Evolutionary conservation across 805 yeast genomes (phyloP).

Genomic region (Barnettozyma wickerhamii): DNA sequence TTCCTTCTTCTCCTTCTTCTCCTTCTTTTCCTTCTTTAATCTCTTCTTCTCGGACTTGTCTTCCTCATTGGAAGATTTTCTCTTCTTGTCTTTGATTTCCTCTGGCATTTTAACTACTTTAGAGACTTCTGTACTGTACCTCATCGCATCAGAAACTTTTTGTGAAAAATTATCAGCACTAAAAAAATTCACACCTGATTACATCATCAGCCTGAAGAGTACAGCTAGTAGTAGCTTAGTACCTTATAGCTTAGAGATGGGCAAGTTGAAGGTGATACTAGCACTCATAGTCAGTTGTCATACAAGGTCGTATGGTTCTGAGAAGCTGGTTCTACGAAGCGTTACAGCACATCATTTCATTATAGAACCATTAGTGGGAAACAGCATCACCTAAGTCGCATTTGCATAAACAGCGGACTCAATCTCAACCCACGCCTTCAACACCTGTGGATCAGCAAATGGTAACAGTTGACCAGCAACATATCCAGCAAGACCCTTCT

Average conservation of each 20-base stretch:
- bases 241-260: too few species aligned
- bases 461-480: constrained; percentile 38
- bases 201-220: too few species aligned
- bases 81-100: constrained; percentile 25
- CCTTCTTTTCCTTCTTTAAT: constrained; percentile 29
- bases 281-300: too few species aligned
- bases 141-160: constrained; percentile 6
- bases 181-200: background rate
- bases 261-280: too few species aligned
- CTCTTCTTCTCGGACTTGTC: constrained; percentile 21
- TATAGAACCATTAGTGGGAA: too few species aligned
- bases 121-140: too few species aligned
- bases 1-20: constrained; percentile 35
- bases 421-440: constrained; percentile 17
- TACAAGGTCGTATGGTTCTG: too few species aligned
- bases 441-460: constrained; percentile 23
- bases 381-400: too few species aligned
- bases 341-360: too few species aligned
- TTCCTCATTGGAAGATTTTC: constrained; percentile 19
- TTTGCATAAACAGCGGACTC: constrained; percentile 21
- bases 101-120: constrained; percentile 20
- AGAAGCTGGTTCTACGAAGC: too few species aligned
- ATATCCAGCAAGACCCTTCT: constrained; percentile 36
- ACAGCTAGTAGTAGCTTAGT: too few species aligned
- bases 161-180: constrained; percentile 2